phyloP scores from a whole-genome alignment of 371 early-diverging fungal species.

The Synchytrium microbalum region DNA sequence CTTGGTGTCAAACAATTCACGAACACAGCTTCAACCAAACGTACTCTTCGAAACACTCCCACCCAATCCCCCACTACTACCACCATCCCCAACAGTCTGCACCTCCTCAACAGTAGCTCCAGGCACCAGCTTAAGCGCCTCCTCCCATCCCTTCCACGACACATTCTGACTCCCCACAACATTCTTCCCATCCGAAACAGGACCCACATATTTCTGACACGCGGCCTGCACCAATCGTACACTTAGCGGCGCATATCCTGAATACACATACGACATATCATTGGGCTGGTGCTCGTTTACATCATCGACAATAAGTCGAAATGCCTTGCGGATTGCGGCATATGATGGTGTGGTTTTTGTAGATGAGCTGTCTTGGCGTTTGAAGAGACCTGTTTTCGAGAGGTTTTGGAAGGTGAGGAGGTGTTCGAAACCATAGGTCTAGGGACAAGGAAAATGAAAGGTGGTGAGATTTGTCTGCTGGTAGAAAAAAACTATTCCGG shows the following conservation, averaged over 20 bases:
- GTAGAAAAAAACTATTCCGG: neutral
- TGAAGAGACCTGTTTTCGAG: conserved; percentile 59
- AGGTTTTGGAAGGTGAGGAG: conserved; percentile 72
- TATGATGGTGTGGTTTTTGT: conserved; percentile 13
- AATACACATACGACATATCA: conserved; percentile 87
- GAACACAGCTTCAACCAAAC: neutral
- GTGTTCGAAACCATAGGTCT: conserved; percentile 89
- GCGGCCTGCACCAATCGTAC: conserved; percentile 85
- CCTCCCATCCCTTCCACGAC: conserved; percentile 79
- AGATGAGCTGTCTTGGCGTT: conserved; percentile 30
- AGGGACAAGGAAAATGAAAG: neutral
- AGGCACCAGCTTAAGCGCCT: conserved; percentile 64
- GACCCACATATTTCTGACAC: conserved; percentile 22
- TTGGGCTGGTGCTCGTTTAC: conserved; percentile 76
- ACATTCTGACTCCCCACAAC: conserved; percentile 2
- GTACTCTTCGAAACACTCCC: neutral
- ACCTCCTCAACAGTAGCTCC: conserved; percentile 71
- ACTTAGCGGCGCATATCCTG: conserved; percentile 87
- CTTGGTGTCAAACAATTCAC: too few relatives aligned
- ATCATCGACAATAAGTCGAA: conserved; percentile 75
- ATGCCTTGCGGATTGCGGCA: conserved; percentile 46
- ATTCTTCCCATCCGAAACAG: neutral
- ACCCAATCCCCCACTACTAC: neutral
- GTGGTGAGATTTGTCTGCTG: neutral
- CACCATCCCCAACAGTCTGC: conserved; percentile 28